Base-by-base conservation (phyloP, 2,329 filamentous ascomycete species). In the Tolypocladium cylindrosporum region DNA sequence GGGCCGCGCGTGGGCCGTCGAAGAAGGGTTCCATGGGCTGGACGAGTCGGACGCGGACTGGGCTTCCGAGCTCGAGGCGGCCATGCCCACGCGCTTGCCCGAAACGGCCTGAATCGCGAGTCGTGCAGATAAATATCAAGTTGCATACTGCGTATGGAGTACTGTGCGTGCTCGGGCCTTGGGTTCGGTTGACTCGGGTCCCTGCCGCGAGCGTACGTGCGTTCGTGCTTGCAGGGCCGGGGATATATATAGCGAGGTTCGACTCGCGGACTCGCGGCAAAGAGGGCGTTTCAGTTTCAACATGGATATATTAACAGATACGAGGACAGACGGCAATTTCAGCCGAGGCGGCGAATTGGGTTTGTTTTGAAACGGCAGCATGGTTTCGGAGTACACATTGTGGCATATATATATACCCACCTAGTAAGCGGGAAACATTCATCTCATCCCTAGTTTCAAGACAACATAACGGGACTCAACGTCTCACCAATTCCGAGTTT, bases 11-110 rank as follows among this genome's bases (percentile, higher is more conserved):
- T 97, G 93, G 93, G 75, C 80, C 0, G 89, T 96, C 0, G 91
- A 97, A 70, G 92, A 97, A 54, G 92, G 91, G 0, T 96, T 96
- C 67, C 79, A 80, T 61, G 89, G 87, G 0, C 70, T 96, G 56
- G 88, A 93, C 59, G 64, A 78, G 1, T 72, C 74, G 27, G 41
- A 53, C 19, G 57, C 62, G 10, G 40, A 53, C 40, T 16, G 53
- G 37, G 56, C 14, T 10, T 8, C 45, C 13, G 55, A 45, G 14
- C 42, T 56, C 39, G 55, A 50, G 4, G 43, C 43, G 31, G 54
- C n/a, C 41, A 55, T 42, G 16, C 41, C 24, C 40, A 3, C n/a
- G 27, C 27, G 45, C 45, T 19, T 51, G 27, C 27, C 48, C 14
- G 7, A n/a, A n/a, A 5, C 31, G 48, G 27, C 27, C 14, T 51